Evolutionary conservation across 257 asterid species (phyloP).

Genomic region (Ballota nigra): DNA sequence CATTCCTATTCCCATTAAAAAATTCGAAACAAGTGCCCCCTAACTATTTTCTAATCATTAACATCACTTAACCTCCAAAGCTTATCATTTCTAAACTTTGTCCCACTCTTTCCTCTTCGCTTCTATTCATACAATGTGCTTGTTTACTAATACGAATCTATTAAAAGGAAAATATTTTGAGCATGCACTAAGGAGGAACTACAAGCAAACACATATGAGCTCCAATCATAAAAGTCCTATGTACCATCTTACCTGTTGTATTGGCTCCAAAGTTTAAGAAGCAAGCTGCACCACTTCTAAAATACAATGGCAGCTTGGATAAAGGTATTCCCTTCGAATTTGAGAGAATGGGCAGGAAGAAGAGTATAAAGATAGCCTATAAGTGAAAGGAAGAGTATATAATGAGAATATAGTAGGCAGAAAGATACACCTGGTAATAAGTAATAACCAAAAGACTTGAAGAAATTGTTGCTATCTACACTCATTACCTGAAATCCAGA

Average conservation of each 20-base stretch:
- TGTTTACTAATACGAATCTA: neutral
- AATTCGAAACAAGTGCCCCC: too few species aligned
- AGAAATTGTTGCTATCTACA: neutral
- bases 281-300: constrained; percentile 72
- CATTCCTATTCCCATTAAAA: too few species aligned
- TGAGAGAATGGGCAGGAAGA: constrained; percentile 65
- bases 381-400: constrained; percentile 8
- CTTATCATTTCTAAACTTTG: neutral
- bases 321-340: constrained; percentile 70
- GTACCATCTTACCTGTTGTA: constrained; percentile 42
- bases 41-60: too few species aligned
- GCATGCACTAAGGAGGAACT: neutral
- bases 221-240: neutral
- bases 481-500: constrained; percentile 78
- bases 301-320: constrained; percentile 61
- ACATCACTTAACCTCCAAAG: too few species aligned
- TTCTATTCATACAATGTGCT: neutral
- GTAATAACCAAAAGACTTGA: neutral
- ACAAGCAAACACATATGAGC: neutral
- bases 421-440: neutral
- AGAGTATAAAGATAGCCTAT: constrained; percentile 74
- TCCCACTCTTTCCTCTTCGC: neutral
- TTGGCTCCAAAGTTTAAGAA: constrained; percentile 59
- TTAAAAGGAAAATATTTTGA: too few species aligned
- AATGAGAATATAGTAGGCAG: constrained; percentile 20